Evolutionary conservation across 345 rosid species (phyloP).

Genomic region (Pugionium dolabratum): DNA sequence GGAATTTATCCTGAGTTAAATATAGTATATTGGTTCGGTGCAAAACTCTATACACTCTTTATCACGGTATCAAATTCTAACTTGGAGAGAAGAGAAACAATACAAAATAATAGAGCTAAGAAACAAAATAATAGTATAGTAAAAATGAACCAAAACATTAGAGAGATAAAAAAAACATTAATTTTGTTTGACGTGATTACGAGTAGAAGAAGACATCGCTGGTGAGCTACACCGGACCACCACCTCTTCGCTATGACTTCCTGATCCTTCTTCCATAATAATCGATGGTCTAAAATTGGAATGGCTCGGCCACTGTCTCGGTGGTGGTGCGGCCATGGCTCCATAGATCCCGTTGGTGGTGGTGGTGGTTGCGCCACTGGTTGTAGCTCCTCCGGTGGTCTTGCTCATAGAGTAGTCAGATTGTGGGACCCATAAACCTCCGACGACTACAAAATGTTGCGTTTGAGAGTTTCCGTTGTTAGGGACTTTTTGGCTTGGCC

Average conservation of each 20-base stretch:
- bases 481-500: constrained; percentile 58
- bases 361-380: constrained; percentile 40
- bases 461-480: constrained; percentile 53
- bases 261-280: constrained; percentile 32
- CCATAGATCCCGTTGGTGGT: constrained; percentile 50
- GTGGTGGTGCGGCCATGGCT: constrained; percentile 39
- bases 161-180: constrained; percentile 15
- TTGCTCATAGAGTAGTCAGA: constrained; percentile 64
- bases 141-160: constrained; percentile 15
- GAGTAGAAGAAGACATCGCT: constrained; percentile 44
- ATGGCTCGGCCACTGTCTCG: constrained; percentile 42
- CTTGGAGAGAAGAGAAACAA: background rate
- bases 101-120: background rate
- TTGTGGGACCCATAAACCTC: constrained; percentile 87
- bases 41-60: constrained; percentile 36
- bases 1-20: constrained; percentile 1
- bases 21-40: constrained; percentile 13
- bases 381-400: constrained; percentile 45
- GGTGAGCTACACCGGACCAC: constrained; percentile 38
- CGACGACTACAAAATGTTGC: constrained; percentile 85
- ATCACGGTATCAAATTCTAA: constrained; percentile 30
- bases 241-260: constrained; percentile 29
- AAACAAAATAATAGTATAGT: background rate
- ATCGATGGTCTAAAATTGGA: constrained; percentile 31
- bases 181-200: constrained; percentile 27